Evolutionary conservation across 208 protist genomes (phyloP).

Genomic region (Acanthamoeba quina): DNA sequence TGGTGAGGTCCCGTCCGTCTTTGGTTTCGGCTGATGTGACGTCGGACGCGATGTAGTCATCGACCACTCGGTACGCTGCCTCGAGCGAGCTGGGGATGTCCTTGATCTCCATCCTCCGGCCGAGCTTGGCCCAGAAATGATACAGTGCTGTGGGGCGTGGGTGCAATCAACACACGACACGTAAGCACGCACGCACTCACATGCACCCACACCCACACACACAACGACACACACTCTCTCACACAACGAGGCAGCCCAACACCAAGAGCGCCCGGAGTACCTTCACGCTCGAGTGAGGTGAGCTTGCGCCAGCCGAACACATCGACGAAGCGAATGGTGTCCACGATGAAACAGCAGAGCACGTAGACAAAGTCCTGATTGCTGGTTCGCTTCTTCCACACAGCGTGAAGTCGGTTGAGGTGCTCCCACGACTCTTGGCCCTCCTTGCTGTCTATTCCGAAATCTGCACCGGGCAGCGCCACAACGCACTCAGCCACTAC

Average conservation of each 20-base stretch:
- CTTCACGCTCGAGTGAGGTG: background rate
- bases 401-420: background rate
- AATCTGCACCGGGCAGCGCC: background rate
- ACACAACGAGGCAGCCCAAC: too few species aligned
- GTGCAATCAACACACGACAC: too few species aligned
- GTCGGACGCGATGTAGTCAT: background rate
- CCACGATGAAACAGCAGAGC: conserved; percentile 2
- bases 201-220: too few species aligned
- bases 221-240: too few species aligned
- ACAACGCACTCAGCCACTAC: background rate
- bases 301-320: conserved; percentile 22
- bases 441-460: conserved; percentile 1
- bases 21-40: background rate
- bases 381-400: background rate
- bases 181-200: too few species aligned
- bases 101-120: background rate
- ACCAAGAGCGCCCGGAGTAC: background rate
- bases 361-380: conserved; percentile 18
- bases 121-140: conserved; percentile 25
- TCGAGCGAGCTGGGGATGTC: background rate
- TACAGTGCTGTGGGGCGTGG: background rate
- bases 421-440: background rate
- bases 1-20: background rate
- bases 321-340: conserved; percentile 12
- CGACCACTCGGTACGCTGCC: background rate